Base-by-base conservation (phyloP, 1,284 basidiomycete genomes). In the Schizophyllum amplum region DNA sequence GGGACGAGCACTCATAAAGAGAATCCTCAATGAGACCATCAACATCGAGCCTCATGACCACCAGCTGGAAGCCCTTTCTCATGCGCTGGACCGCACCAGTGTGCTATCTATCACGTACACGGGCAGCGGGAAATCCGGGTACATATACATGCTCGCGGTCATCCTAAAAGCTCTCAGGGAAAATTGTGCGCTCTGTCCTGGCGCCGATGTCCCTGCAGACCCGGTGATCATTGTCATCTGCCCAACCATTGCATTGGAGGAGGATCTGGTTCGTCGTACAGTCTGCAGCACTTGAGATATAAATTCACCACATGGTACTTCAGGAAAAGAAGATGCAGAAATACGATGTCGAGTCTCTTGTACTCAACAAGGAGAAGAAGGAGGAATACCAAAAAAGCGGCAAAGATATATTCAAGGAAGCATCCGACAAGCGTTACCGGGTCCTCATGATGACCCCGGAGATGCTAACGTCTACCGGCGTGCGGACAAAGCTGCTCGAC, bases 31-130 rank as follows among this genome's bases (percentile, higher is more conserved):
- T 4, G 52, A 23, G 24, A 54, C 51, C 21, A 52, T 59, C 17
- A 24, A 1, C 11, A 55, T 53, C 11, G 56, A 61, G 49, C 60
- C 56, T 23, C 59, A 60, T 27, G 42, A 55, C 59, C 58, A 60
- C 50, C 57, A 56, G 48, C 50, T 60, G 24, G 56, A 60, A 17
- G 56, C 54, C 7, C 49, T 60, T 13, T 55, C 27, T 26, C 51
- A 53, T 33, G 52, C 53, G 52, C 42, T 61, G 24, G 56, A 59
- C 47, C 47, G 49, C n/a, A 26, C 53, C 1, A 54, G 57, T 51
- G 54, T 61, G n/a, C 48, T 57, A 20, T 55, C 56, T 17, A 53
- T 59, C 23, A 61, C 57, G 11, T 53, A 47, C 4, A 61, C 58
- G 13, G 60, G 60, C 6, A 53, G 51, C 15, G 55, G 58, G 13